Evolutionary conservation across 805 yeast species (phyloP).

Genomic region (Candida boidinii): DNA sequence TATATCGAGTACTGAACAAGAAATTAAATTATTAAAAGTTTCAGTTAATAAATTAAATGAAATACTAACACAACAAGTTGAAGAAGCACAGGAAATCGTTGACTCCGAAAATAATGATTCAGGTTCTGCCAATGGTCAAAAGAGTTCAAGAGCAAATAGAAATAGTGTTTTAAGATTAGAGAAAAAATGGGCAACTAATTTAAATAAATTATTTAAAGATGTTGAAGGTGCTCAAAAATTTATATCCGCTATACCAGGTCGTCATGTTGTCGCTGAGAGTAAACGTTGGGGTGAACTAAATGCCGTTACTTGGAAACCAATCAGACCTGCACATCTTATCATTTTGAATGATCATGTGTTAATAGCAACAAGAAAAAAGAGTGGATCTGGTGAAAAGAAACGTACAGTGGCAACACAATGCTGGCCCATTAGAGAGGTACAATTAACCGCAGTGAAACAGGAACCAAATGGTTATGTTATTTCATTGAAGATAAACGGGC

Average conservation of each 20-base stretch:
- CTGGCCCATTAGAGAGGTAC: conserved; percentile 64
- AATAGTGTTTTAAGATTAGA: conserved; percentile 66
- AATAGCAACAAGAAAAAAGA: conserved; percentile 56
- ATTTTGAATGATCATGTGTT: conserved; percentile 70
- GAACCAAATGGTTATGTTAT: conserved; percentile 13
- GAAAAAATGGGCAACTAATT: conserved; percentile 72
- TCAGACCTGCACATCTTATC: conserved; percentile 68
- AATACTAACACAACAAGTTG: conserved; percentile 37
- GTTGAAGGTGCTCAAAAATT: conserved; percentile 89
- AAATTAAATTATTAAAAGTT: conserved; percentile 51
- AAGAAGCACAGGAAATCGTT: conserved; percentile 17
- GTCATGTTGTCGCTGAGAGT: conserved; percentile 74
- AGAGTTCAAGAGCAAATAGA: conserved; percentile 37
- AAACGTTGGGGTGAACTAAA: conserved; percentile 84
- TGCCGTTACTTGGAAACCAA: conserved; percentile 75
- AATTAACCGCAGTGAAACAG: conserved; percentile 29
- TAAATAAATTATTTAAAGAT: conserved; percentile 62
- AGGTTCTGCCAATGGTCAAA: not conserved
- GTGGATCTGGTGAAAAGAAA: conserved; percentile 23
- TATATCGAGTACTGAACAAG: conserved; percentile 54
- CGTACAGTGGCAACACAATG: conserved; percentile 60
- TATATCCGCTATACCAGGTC: conserved; percentile 65
- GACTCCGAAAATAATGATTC: not conserved
- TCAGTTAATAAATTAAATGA: conserved; percentile 52
- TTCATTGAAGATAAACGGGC: conserved; percentile 11